phyloP scores from a whole-genome alignment of 305 asterid genomes.

The Rubia occidens region DNA sequence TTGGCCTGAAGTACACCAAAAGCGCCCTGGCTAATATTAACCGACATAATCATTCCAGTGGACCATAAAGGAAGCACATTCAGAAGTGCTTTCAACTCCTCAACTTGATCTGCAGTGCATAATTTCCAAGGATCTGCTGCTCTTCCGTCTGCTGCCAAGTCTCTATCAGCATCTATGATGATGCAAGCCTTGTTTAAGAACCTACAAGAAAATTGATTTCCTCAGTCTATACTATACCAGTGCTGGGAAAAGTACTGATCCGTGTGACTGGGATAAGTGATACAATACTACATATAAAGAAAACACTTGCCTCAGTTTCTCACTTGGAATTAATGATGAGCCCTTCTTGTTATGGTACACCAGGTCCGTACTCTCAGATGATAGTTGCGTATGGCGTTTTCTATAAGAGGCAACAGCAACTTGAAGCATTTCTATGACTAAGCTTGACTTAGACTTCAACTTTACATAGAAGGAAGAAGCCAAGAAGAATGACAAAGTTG shows the following conservation, averaged over 20 bases:
- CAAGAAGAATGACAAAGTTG: conserved; percentile 33
- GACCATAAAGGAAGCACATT: conserved; percentile 55
- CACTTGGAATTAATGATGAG: conserved; percentile 32
- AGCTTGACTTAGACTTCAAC: conserved; percentile 26
- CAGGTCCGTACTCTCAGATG: conserved; percentile 16
- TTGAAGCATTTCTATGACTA: conserved; percentile 35
- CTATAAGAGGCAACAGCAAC: conserved; percentile 38
- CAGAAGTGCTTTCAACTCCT: conserved; percentile 47
- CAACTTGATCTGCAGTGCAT: conserved; percentile 53
- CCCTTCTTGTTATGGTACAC: conserved; percentile 32
- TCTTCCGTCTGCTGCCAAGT: conserved; percentile 25
- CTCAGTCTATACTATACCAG: too few species aligned
- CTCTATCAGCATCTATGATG: conserved; percentile 31
- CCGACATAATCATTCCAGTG: conserved; percentile 38
- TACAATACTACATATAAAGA: too few species aligned
- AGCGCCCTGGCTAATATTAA: conserved; percentile 38
- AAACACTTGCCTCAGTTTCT: conserved; percentile 34
- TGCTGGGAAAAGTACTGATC: too few species aligned
- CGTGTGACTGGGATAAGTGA: too few species aligned
- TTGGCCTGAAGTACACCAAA: conserved; percentile 52
- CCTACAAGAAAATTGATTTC: conserved; percentile 23
- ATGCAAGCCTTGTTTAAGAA: conserved; percentile 48
- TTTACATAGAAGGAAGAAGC: conserved; percentile 43
- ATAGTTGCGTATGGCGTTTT: conserved; percentile 27
- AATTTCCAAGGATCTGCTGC: conserved; percentile 35